Evolutionary conservation across 345 rosid genomes (phyloP), one percentile per base, ranked within the genome.

Genomic region (Eucalyptus decipiens): DNA sequence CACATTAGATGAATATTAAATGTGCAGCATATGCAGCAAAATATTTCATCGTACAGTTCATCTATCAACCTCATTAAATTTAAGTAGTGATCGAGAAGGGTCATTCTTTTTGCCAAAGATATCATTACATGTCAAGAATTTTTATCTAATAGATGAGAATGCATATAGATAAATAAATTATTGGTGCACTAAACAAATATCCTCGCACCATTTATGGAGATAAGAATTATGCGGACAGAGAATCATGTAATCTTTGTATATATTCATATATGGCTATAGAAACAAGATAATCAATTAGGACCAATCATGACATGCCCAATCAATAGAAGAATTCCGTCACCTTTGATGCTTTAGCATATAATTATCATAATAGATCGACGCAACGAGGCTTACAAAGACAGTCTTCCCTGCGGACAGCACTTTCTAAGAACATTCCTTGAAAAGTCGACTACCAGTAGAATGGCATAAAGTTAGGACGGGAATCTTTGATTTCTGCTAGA

Each of bases 1-100:
- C 26, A 18, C 81, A 5, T 69, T 18, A 4, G 43, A 34, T 69
- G 24, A 18, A 18, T 7, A 69, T 69, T 69, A 34, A n/a, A n/a
- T n/a, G n/a, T n/a, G n/a, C n/a, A 9, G 81, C 24, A 72, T 9
- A 72, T 18, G 26, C 43, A 30, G 13, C 26, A 72, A 34, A 34
- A 37, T 9, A 8, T 34, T 72, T 18, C 1, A 5, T 19, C 3
- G 13, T 19, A 10, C 8, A 18, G 1, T 18, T 2, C 24, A 18
- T 37, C 12, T 18, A 40, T 72, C 26, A 19, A 34, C 14, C 81
- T 5, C 43, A 23, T 34, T 69, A 3, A 37, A 69, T 69, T 69
- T 18, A 34, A 19, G 13, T 69, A 69, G 43, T 21, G 7, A 69
- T 18, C 6, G 24, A 69, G 7, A 69, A 69, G 1, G 7, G 6